phyloP scores from a whole-genome alignment of 305 asterid species.

The Fraxinus greggii region DNA sequence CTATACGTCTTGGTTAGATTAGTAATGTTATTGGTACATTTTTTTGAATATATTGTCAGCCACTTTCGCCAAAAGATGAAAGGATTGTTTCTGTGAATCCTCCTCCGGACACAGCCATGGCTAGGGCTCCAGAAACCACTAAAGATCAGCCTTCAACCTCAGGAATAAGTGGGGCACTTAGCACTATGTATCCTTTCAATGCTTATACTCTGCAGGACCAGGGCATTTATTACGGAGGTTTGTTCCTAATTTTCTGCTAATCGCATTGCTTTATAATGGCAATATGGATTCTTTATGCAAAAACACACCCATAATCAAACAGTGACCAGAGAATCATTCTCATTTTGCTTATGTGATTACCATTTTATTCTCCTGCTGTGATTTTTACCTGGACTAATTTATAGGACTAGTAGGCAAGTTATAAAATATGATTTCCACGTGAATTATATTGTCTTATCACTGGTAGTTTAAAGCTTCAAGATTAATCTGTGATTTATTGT shows the following conservation, averaged over 20 bases:
- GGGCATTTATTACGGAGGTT: constrained; percentile 80
- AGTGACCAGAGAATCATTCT: not conserved
- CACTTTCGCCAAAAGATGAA: constrained; percentile 79
- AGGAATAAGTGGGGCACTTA: constrained; percentile 55
- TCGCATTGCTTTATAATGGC: constrained; percentile 20
- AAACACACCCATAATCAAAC: not conserved
- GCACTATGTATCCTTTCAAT: constrained; percentile 50
- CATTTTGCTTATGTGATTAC: not conserved
- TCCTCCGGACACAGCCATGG: constrained; percentile 60
- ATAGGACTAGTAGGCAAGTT: not conserved
- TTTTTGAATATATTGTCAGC: constrained; percentile 51
- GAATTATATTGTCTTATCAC: not conserved
- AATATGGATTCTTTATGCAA: not conserved
- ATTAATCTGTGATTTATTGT: not conserved
- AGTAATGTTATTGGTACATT: constrained; percentile 31
- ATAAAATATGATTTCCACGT: not conserved
- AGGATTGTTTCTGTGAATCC: constrained; percentile 68
- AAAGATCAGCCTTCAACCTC: constrained; percentile 60
- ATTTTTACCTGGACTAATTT: not conserved
- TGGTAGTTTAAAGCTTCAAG: not conserved
- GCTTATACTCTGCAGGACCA: constrained; percentile 70
- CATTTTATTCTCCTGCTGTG: not conserved
- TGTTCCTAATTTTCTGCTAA: constrained; percentile 24
- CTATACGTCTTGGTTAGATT: constrained; percentile 30
- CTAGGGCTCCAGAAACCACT: constrained; percentile 59